phyloP scores from a whole-genome alignment of 768 basidiomycete genomes.

The Termitomyces sp. region DNA sequence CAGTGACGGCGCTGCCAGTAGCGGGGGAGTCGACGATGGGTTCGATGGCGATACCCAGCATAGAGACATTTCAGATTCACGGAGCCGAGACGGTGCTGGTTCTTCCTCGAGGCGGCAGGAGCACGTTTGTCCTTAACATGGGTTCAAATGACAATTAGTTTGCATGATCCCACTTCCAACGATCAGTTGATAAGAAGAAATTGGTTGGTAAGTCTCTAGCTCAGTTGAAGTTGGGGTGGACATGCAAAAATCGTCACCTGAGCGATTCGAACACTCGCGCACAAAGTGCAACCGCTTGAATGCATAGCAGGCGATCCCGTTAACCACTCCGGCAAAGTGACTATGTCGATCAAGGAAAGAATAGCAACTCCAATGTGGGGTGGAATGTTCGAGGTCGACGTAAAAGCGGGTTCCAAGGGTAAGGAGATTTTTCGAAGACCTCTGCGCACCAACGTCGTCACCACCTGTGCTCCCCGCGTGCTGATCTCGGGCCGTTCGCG shows the following conservation, averaged over 20 bases:
- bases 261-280: conserved; percentile 51
- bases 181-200: neutral
- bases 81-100: conserved; percentile 80
- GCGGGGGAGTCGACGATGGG: conserved; percentile 50
- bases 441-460: no score
- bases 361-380: conserved; percentile 70
- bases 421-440: no score
- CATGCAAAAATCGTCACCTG: conserved; percentile 37
- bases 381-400: no score
- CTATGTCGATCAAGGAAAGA: conserved; percentile 13
- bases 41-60: conserved; percentile 52
- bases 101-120: conserved; percentile 76
- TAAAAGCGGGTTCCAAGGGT: no score
- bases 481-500: no score
- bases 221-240: no score
- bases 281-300: conserved; percentile 45
- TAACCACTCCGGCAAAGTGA: conserved; percentile 97
- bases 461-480: no score
- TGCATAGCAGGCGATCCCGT: conserved; percentile 73
- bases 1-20: conserved; percentile 54
- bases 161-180: neutral
- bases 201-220: neutral
- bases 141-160: conserved; percentile 29
- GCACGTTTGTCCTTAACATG: conserved; percentile 78
- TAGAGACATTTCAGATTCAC: conserved; percentile 80